Percentiles rank a stretch among this genome's conserved stretches.
These are phyloP conservation scores for Setaria italica DNA, from an alignment of 202 grass and related monocot species.

Conservation along the genomic window DNA sequence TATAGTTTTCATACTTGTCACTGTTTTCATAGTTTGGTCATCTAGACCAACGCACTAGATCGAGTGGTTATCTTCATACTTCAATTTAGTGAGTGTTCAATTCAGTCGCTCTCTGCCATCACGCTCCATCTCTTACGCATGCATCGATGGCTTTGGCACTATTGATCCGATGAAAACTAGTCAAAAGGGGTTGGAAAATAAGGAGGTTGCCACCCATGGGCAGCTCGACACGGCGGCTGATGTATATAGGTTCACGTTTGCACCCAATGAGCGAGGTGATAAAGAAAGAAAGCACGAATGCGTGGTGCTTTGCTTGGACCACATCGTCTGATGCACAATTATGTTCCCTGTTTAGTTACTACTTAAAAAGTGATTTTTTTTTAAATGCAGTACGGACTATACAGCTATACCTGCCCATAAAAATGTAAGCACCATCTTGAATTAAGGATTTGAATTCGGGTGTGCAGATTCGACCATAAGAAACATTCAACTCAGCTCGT, in stretches of 20 bases:
- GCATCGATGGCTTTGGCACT: not conserved
- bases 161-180: not conserved
- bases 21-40: slow-evolving; percentile 2
- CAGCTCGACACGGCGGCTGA: slow-evolving; percentile 31
- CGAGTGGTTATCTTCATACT: not conserved
- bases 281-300: slow-evolving; percentile 5
- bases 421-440: too few species aligned
- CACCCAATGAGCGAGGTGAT: slow-evolving; percentile 1
- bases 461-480: too few species aligned
- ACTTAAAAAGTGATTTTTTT: too few species aligned
- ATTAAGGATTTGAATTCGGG: too few species aligned
- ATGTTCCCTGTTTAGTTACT: not conserved
- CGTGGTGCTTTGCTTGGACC: not conserved
- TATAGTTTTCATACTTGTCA: not conserved
- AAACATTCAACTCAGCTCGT: too few species aligned
- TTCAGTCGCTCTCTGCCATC: slow-evolving; percentile 25
- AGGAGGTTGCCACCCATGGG: slow-evolving; percentile 2
- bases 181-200: slow-evolving; percentile 37
- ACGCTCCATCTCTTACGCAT: not conserved
- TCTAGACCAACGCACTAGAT: slow-evolving; percentile 26
- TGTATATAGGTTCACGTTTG: slow-evolving; percentile 4
- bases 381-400: too few species aligned
- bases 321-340: not conserved
- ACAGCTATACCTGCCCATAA: too few species aligned
- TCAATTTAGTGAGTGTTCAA: slow-evolving; percentile 22